Evolutionary conservation across 176 grass and related monocot genomes (phyloP), one percentile per base, ranked within the genome.

Genomic region (maize (Zea mays)): DNA sequence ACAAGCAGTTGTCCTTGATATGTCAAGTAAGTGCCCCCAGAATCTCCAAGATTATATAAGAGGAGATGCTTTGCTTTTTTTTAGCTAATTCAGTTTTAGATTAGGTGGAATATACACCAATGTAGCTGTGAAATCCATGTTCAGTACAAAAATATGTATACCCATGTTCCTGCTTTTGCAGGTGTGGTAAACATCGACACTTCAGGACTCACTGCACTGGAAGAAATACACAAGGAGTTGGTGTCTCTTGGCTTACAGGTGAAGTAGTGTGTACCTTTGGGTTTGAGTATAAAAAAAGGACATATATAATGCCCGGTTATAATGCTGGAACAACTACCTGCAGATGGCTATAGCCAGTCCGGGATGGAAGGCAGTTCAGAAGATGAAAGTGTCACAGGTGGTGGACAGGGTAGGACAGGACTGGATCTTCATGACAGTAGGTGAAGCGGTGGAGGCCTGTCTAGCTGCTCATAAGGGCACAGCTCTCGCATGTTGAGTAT

Each of bases 181-280:
- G 96, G 85, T 79, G 96, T 99, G 71, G 86, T 85, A 27, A 95
- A 95, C 72, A 95, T 99, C 0, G 92, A 99, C 75, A 99, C 96
- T 42, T 99, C 96, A 45, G 92, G 96, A 41, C 79, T 95, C 20
- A 73, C 86, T 0, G 80, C 83, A 37, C 15, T 99, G 15, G 65
- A 77, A 69, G 96, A 99, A 52, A 84, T 92, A 67, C 89, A 92
- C 78, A 92, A 83, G 78, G 92, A 92, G 8, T 62, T 99, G 1
- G 70, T 66, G 41, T 90, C 82, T 46, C 77, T 85, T 33, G 68
- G 82, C 60, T 82, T 99, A 75, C 96, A 92, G 96, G 96, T 95
- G 17, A 88, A 68, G 8, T 38, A 6, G 48, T 61, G 77, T 41
- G 45, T 37, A 57, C 5, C 1, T 65, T 34, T 39, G 49, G 12